These are phyloP conservation scores for Neoarthrinium moseri DNA, from an alignment of 2,329 filamentous ascomycete genomes.

Conservation along the genomic window DNA sequence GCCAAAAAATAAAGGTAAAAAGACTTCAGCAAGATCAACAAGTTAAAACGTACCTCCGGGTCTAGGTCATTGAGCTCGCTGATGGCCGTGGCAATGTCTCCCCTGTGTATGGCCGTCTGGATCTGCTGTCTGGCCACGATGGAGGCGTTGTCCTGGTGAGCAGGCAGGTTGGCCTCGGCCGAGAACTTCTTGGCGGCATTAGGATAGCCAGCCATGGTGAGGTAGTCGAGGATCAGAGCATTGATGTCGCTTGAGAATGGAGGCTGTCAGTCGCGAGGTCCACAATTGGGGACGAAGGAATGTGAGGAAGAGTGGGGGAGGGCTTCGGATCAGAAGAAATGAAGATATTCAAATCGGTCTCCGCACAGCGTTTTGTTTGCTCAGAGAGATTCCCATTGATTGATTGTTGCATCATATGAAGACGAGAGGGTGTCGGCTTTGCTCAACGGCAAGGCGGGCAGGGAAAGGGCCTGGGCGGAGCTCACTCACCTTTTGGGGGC, in stretches of 20 bases:
- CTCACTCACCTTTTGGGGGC: slow-evolving; percentile 81
- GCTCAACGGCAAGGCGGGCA: slow-evolving; percentile 9
- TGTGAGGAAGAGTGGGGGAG: slow-evolving; percentile 4
- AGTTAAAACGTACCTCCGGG: slow-evolving; percentile 69
- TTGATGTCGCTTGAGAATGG: slow-evolving; percentile 77
- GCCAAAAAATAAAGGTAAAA: too few species aligned
- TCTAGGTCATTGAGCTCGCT: slow-evolving; percentile 86
- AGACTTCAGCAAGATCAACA: slow-evolving; percentile 1
- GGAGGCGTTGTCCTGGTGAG: slow-evolving; percentile 68
- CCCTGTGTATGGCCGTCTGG: slow-evolving; percentile 78
- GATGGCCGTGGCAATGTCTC: slow-evolving; percentile 83
- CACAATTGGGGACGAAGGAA: too few species aligned
- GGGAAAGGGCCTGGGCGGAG: slow-evolving; percentile 8
- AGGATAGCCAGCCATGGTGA: slow-evolving; percentile 93
- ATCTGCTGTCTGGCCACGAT: slow-evolving; percentile 82
- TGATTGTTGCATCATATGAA: slow-evolving; percentile 72
- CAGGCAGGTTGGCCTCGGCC: slow-evolving; percentile 83
- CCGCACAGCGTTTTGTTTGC: slow-evolving; percentile 82
- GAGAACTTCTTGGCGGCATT: slow-evolving; percentile 92
- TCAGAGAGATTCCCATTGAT: slow-evolving; percentile 99
- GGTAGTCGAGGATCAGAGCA: slow-evolving; percentile 90
- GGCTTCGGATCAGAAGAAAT: slow-evolving; percentile 23
- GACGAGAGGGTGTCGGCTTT: neutral
- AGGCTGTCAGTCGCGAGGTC: slow-evolving; percentile 26
- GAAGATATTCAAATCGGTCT: slow-evolving; percentile 62